Evolutionary conservation across 2,329 filamentous ascomycete genomes (phyloP).

Genomic region (Coleophoma crateriformis): DNA sequence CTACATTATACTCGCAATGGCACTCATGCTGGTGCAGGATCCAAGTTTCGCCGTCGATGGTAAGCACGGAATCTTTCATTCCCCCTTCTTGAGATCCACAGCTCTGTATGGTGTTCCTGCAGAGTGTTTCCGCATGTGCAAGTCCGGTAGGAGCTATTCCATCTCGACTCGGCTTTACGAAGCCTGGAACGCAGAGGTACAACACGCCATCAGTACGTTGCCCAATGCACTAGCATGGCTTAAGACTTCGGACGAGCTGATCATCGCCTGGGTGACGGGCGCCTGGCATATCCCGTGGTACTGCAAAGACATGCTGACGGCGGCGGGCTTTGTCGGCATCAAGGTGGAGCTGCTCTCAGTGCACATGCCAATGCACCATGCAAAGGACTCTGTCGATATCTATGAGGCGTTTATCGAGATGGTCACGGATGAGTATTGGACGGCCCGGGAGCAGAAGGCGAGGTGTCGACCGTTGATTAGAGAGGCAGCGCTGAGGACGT

Average conservation of each 20-base stretch:
- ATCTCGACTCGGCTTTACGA: constrained; percentile 4
- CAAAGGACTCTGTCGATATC: constrained; percentile 3
- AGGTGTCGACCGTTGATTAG: constrained; percentile 1
- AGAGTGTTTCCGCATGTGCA: constrained; percentile 7
- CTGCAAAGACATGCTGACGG: constrained; percentile 1
- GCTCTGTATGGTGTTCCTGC: background rate
- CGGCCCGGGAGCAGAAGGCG: constrained; percentile 2
- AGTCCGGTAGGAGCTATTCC: constrained; percentile 3
- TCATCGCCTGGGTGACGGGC: constrained; percentile 2
- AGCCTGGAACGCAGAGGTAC: constrained; percentile 1
- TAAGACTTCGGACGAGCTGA: constrained; percentile 4
- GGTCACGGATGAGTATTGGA: constrained; percentile 5
- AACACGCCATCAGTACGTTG: constrained; percentile 1
- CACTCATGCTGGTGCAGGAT: constrained; percentile 4
- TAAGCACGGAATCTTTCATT: background rate
- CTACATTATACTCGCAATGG: constrained; percentile 2
- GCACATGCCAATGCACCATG: constrained; percentile 2
- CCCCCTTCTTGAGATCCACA: background rate
- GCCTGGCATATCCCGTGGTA: constrained; percentile 5
- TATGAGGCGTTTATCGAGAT: constrained; percentile 7
- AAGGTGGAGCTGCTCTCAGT: background rate
- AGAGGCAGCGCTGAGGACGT: constrained; percentile 2
- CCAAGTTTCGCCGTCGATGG: constrained; percentile 1
- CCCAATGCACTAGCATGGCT: constrained; percentile 3
- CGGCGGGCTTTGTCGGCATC: constrained; percentile 2